phyloP scores from a whole-genome alignment of 163 green algal genomes.

The Chloroidium sp. region DNA sequence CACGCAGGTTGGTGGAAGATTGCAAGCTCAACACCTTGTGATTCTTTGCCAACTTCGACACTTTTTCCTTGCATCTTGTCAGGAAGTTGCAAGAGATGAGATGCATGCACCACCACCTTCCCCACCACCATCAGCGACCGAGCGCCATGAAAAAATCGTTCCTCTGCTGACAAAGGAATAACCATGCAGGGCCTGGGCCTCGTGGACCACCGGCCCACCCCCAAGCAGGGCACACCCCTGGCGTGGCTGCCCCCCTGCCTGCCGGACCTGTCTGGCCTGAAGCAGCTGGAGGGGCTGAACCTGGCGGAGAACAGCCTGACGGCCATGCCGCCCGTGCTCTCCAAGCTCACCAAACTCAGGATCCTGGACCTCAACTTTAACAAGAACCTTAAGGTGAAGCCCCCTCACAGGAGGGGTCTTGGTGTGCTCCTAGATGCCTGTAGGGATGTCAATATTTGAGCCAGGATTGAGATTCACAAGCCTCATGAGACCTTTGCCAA shows the following conservation, averaged over 20 bases:
- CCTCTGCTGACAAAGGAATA: not conserved
- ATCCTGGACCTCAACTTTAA: constrained; percentile 43
- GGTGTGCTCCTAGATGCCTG: too few relatives aligned
- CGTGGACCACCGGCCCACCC: not conserved
- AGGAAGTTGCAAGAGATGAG: not conserved
- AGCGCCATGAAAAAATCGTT: not conserved
- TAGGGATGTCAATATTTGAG: too few relatives aligned
- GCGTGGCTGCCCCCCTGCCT: constrained; percentile 9
- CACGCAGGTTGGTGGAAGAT: not conserved
- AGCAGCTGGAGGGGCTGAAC: constrained; percentile 34
- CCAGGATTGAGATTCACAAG: too few relatives aligned
- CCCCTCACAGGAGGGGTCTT: not conserved
- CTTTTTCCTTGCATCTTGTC: too few relatives aligned
- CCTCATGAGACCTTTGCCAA: too few relatives aligned
- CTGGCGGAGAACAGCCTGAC: constrained; percentile 39
- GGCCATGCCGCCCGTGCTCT: constrained; percentile 26
- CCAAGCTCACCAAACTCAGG: constrained; percentile 28
- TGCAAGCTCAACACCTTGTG: not conserved
- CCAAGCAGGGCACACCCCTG: not conserved
- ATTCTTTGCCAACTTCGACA: not conserved
- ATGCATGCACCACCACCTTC: not conserved
- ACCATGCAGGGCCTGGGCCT: constrained; percentile 14
- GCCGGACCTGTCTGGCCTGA: constrained; percentile 28
- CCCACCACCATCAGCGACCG: not conserved
- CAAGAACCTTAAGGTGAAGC: constrained; percentile 4